Conservation (phyloP, 208 protist genomes). For the Tritrichomonas foetus region DNA sequence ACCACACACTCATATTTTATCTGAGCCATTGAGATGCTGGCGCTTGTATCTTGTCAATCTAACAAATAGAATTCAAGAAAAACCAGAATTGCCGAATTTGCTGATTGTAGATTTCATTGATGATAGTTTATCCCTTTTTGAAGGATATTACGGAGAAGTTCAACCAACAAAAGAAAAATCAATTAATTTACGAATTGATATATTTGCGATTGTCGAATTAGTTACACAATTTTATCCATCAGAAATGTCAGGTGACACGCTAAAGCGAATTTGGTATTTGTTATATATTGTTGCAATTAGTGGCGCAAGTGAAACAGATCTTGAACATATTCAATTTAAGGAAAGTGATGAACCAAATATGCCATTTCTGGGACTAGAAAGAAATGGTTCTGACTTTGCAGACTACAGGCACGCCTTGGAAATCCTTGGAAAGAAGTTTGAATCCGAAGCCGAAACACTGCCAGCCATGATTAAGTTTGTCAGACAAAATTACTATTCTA, state of each 20-base stretch:
- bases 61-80: not conserved
- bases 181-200: not conserved
- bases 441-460: not conserved
- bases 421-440: not conserved
- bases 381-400: not conserved
- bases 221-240: not conserved
- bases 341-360: not conserved
- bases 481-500: not conserved
- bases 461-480: not conserved
- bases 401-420: not conserved
- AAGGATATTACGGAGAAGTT: not conserved
- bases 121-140: not conserved
- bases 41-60: not conserved
- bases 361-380: not conserved
- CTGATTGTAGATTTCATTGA: not conserved
- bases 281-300: slow-evolving; percentile 8
- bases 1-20: not conserved
- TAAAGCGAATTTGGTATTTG: not conserved
- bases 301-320: not conserved
- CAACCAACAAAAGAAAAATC: slow-evolving; percentile 31
- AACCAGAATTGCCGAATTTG: slow-evolving; percentile 9
- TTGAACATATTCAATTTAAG: not conserved
- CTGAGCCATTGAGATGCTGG: not conserved
- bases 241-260: not conserved
- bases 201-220: not conserved